Base-by-base conservation (phyloP, 2,329 filamentous ascomycete genomes). In the Madurella fahalii region DNA sequence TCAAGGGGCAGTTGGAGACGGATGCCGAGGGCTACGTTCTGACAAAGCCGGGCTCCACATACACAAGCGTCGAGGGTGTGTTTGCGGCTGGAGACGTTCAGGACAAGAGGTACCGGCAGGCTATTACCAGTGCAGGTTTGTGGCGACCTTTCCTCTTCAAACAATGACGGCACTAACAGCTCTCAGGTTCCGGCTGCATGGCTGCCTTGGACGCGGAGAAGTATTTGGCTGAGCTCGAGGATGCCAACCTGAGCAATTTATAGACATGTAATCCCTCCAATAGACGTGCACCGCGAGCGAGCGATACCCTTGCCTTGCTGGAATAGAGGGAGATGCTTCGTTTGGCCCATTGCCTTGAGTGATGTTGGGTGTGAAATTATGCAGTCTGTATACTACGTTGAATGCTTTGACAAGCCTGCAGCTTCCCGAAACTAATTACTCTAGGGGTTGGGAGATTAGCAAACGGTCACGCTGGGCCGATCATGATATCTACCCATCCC, bases 1-100 rank as follows among this genome's bases (percentile, higher is more conserved):
- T 99, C 74, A 95, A 94, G 82, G 90, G 83, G 50, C 91, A 97
- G 77, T 67, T 99, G 58, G 82, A 94, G 59, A 89, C 87, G 67
- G 95, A 99, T 68, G 81, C 83, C 60, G 93, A 99, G 60, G 91
- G 90, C 18, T 99, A 99, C 74, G 84, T 99, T 56, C 72, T 91
- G 64, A 99, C 94, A 53, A 83, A 87, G 72, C 88, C 94, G 3
- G 95, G 94, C 53, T 93, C 90, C 44, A 90, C 90, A 56, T 80
- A 87, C 68, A 99, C 94, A 46, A 96, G 84, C 72, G 74, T 96
- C 5, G 84, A 90, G 69, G 94, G 94, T 71, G 90, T 99, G 17
- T 99, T 96, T 69, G 94, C 94, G 39, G 94, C 93, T 9, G 94
- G 94, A 61, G 94, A 99, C 70, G 95, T 99, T 9, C 94, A 99